Base-by-base conservation (phyloP, 2,329 filamentous ascomycete species). In the Colletotrichum abscissum region DNA sequence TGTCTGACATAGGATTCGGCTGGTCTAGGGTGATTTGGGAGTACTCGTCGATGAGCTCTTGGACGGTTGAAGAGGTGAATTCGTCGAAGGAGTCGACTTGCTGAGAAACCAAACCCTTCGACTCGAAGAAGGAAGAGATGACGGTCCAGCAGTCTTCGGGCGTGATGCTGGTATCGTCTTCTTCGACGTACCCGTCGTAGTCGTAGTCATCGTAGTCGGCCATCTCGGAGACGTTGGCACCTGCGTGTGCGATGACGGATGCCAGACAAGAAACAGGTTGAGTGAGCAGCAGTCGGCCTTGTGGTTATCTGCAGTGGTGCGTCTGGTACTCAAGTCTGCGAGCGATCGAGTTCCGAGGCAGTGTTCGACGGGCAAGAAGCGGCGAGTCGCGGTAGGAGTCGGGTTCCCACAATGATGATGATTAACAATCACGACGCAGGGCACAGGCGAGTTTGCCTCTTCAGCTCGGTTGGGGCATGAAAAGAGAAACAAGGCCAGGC, bases 61-160 rank as follows among this genome's bases (percentile, higher is more conserved):
- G 95, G 84, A 99, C 96, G 0, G 95, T 98, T 26, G 94, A 95
- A 73, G 93, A 92, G 70, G 97, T 95, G 80, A 99, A 99, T 81
- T 98, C 95, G 84, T 99, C 95, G 85, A 98, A 99, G 0, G 97
- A 99, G 82, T 98, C 96, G 75, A 98, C 92, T 86, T 99, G 97
- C 84, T 99, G 96, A 19, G 97, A 98, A 26, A 98, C 97, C 38
- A 99, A 89, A 79, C 97, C 96, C 85, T 98, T 99, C 75, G 92
- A 90, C 78, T 98, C 95, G 86, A 99, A 99, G 87, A 98, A 98
- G 11, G 97, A 94, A 69, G 94, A 95, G 82, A 99, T 98, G 80
- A 98, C 96, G 76, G 93, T 94, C 97, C 97, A 99, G 87, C 95
- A 98, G 85, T 99, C 97, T 86, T 98, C 97, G 74, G 95, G 94